Base-by-base conservation (phyloP, 1,139 yeast genomes). In the Candida buenavistaensis region DNA sequence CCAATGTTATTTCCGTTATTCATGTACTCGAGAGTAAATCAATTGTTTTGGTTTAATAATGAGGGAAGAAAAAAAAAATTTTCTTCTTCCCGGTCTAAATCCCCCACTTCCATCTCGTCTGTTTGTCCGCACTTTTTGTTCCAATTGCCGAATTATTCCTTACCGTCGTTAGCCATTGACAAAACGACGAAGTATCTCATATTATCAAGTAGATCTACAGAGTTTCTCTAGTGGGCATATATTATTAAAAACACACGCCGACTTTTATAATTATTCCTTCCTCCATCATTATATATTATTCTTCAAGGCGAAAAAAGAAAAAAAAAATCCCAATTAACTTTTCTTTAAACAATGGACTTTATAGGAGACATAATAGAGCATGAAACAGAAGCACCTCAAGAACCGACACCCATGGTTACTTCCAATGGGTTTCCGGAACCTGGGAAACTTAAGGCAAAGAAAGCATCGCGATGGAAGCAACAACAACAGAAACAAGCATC, bases 361-460 rank as follows among this genome's bases (percentile, higher is more conserved):
- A 62, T 84, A 13, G 87, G 88, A 7, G 95, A 86, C 39, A 83
- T 86, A 28, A 80, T 85, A 6, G 95, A 85, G 56, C 80, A 72
- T 40, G 82, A 80, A 23, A 64, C 65, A 1, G 61, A 48, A 14
- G 59, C 62, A 2, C 70, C 73, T 0, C 53, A 52, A 28, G 60
- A 52, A 11, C 43, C 45, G 11, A 16, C 32, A 9, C 51, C 56
- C 7, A 38, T 38, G 2, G 45, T 46, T 5, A 41, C 43, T 28
- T 14, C 33, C 5, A 39, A 52, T 27, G 81, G 80, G 23, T 76
- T 74, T 44, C 81, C 81, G 1, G 57, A 50, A 23, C 62, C 68
- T 14, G 57, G 47, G 9, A 54, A 43, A 28, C 43, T 55, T 24
- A 55, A 44, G 36, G 46, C 43, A 33, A 49, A 48, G 39, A 55